Percentiles rank a stretch among this genome's conserved stretches.
Evolutionary conservation across 441 rosid species (phyloP).

Genomic region (Omphalea diandra): DNA sequence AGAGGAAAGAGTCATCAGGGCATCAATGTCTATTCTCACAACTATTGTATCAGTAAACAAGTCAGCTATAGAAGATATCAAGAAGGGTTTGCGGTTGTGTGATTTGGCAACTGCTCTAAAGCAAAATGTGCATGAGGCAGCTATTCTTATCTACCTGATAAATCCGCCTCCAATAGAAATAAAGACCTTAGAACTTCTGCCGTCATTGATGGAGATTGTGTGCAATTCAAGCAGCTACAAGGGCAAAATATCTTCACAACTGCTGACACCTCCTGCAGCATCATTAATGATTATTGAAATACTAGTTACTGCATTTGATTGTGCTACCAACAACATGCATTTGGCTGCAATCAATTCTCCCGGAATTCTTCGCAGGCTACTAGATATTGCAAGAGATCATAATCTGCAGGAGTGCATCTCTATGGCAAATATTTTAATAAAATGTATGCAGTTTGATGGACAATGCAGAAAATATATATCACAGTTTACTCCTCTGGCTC

Average conservation of each 20-base stretch:
- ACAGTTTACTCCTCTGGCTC: conserved; percentile 54
- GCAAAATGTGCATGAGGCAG: conserved; percentile 82
- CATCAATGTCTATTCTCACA: conserved; percentile 68
- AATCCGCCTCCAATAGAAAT: conserved; percentile 88
- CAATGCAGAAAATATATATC: conserved; percentile 62
- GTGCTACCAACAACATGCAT: conserved; percentile 65
- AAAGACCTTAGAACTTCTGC: conserved; percentile 78
- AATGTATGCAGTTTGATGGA: conserved; percentile 92
- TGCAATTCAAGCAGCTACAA: conserved; percentile 48
- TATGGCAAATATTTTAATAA: conserved; percentile 73
- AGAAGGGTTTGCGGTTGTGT: conserved; percentile 58
- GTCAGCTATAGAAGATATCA: conserved; percentile 64
- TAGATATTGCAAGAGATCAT: conserved; percentile 59
- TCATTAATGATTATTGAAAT: conserved; percentile 91
- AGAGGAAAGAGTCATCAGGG: conserved; percentile 65
- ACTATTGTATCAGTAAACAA: conserved; percentile 55
- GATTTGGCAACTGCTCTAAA: conserved; percentile 77
- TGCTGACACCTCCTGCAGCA: conserved; percentile 79
- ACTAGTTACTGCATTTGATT: conserved; percentile 79
- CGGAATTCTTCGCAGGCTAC: conserved; percentile 55
- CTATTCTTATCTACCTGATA: conserved; percentile 69
- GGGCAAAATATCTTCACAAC: conserved; percentile 36
- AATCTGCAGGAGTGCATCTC: conserved; percentile 59
- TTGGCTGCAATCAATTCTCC: conserved; percentile 78
- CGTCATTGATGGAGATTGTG: conserved; percentile 70